Conservation (phyloP, 805 yeast species). For the Priceomyces melissophilus region DNA sequence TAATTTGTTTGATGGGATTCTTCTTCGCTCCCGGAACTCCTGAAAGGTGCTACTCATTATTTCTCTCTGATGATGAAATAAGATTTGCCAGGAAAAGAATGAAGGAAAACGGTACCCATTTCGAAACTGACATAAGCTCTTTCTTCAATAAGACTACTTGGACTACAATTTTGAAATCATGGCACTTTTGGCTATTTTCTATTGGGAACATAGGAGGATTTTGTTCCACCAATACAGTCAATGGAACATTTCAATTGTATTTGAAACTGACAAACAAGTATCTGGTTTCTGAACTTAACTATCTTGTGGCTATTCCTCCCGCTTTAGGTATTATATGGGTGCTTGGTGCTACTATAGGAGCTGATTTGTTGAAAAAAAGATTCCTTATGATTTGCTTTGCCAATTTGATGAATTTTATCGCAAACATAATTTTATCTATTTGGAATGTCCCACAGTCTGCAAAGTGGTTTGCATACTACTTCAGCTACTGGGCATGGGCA, state of each 20-base stretch:
- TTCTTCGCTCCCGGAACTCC: conserved; percentile 68
- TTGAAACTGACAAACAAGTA: conserved; percentile 31
- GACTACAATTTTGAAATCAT: conserved; percentile 49
- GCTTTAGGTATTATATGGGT: conserved; percentile 48
- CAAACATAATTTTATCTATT: conserved; percentile 52
- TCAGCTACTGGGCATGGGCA: conserved; percentile 60
- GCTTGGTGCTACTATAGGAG: conserved; percentile 30
- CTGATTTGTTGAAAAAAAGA: conserved; percentile 44
- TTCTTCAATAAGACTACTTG: conserved; percentile 46
- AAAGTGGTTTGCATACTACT: conserved; percentile 63
- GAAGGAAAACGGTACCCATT: conserved; percentile 20
- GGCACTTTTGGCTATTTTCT: conserved; percentile 59
- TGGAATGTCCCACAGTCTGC: conserved; percentile 59
- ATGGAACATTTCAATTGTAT: conserved; percentile 39
- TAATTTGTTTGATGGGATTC: conserved; percentile 54
- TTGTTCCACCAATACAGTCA: conserved; percentile 53
- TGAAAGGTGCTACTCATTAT: conserved; percentile 33
- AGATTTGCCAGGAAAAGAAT: conserved; percentile 28
- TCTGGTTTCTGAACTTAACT: conserved; percentile 43
- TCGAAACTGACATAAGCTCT: conserved; percentile 21
- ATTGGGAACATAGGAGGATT: conserved; percentile 57
- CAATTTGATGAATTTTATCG: conserved; percentile 51
- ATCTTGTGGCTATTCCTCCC: conserved; percentile 54
- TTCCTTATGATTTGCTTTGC: conserved; percentile 54
- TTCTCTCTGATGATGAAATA: conserved; percentile 34